These are phyloP conservation scores for Tolypocladium album DNA, from an alignment of 2,329 filamentous ascomycete genomes.

Conservation along the genomic window DNA sequence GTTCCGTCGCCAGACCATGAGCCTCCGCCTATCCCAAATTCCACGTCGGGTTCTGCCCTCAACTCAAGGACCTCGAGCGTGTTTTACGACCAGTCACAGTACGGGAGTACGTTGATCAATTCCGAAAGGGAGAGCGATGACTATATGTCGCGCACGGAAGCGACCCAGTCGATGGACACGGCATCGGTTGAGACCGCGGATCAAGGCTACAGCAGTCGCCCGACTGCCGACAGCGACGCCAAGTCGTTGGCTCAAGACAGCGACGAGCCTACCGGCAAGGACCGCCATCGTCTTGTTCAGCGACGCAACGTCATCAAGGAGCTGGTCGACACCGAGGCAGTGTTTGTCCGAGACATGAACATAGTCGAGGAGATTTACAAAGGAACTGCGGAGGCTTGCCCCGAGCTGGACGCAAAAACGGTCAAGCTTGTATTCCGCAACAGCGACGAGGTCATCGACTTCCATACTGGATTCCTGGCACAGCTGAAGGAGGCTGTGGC, in stretches of 20 bases:
- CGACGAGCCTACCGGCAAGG: constrained; percentile 35
- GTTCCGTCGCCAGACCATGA: constrained; percentile 36
- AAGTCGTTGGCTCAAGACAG: constrained; percentile 24
- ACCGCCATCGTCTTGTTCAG: constrained; percentile 64
- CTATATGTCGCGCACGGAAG: constrained; percentile 29
- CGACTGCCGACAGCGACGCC: constrained; percentile 25
- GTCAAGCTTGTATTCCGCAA: constrained; percentile 89
- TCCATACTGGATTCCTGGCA: constrained; percentile 70
- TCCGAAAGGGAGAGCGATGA: constrained; percentile 36
- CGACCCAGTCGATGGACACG: constrained; percentile 35
- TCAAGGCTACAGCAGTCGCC: constrained; percentile 24
- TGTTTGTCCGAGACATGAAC: constrained; percentile 91
- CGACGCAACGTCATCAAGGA: constrained; percentile 83
- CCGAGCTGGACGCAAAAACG: constrained; percentile 70
- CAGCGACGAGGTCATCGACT: constrained; percentile 78
- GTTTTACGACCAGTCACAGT: constrained; percentile 26
- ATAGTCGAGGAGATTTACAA: constrained; percentile 97
- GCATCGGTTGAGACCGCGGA: constrained; percentile 33
- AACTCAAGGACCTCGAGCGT: constrained; percentile 30
- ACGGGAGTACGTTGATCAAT: constrained; percentile 28
- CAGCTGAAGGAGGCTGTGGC: constrained; percentile 71
- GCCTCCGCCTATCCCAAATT: constrained; percentile 36
- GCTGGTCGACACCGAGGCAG: constrained; percentile 82
- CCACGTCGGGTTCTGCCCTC: constrained; percentile 21
- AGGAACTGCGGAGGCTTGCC: constrained; percentile 74